phyloP scores from a whole-genome alignment of 257 asterid genomes.

The Oldenlandia corymbosa region DNA sequence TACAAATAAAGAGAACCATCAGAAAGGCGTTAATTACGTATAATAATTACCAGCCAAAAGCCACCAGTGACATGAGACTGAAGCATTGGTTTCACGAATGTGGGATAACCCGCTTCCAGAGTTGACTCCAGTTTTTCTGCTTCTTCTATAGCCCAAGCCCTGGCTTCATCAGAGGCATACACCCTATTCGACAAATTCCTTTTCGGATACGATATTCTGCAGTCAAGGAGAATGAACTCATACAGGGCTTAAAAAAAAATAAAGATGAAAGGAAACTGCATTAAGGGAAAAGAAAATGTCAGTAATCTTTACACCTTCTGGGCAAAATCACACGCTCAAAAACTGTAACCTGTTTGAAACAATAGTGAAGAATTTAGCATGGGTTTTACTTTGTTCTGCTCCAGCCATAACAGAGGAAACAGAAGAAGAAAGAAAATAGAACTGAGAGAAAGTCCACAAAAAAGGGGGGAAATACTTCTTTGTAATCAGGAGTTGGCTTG shows the following conservation, averaged over 20 bases:
- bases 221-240: background rate
- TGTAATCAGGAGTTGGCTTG: slow-evolving; percentile 50
- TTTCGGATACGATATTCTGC: slow-evolving; percentile 40
- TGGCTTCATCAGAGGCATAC: slow-evolving; percentile 72
- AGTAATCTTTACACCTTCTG: slow-evolving; percentile 49
- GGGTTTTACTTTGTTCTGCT: background rate
- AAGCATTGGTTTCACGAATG: slow-evolving; percentile 71
- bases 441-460: background rate
- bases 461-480: slow-evolving; percentile 53
- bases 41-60: slow-evolving; percentile 79
- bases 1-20: background rate
- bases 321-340: slow-evolving; percentile 61
- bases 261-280: background rate
- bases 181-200: slow-evolving; percentile 48
- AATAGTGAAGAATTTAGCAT: slow-evolving; percentile 1
- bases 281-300: no score
- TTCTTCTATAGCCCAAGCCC: slow-evolving; percentile 46
- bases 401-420: background rate
- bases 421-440: background rate
- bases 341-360: slow-evolving; percentile 43
- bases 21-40: background rate
- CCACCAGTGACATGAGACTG: slow-evolving; percentile 97
- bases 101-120: slow-evolving; percentile 45
- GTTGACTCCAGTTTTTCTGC: slow-evolving; percentile 58
- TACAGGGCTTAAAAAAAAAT: background rate